Conservation (phyloP, 306 rosid genomes). For the Pachyrhizus erosus region DNA sequence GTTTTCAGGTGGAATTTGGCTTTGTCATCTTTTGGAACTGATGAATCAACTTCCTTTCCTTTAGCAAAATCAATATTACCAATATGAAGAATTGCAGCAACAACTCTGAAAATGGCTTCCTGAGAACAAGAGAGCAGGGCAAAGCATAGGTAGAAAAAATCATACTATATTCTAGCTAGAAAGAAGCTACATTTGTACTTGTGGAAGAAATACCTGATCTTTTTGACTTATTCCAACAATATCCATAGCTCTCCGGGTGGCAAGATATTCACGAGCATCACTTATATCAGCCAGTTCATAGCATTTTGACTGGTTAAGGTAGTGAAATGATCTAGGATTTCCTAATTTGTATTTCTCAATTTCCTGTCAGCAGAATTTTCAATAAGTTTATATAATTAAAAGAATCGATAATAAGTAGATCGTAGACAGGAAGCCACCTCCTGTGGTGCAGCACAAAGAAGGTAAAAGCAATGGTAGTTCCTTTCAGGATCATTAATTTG, state of each 20-base stretch:
- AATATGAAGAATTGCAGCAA: slow-evolving; percentile 93
- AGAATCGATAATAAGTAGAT: slow-evolving; percentile 24
- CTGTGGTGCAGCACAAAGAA: slow-evolving; percentile 98
- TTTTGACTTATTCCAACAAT: slow-evolving; percentile 89
- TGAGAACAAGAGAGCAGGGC: slow-evolving; percentile 46
- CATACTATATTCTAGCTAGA: slow-evolving; percentile 32
- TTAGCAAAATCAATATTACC: slow-evolving; percentile 80
- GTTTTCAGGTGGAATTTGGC: slow-evolving; percentile 88
- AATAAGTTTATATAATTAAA: slow-evolving; percentile 34
- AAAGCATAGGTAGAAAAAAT: slow-evolving; percentile 38
- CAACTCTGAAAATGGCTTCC: slow-evolving; percentile 98
- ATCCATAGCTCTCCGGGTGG: slow-evolving; percentile 99
- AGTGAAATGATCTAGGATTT: slow-evolving; percentile 86
- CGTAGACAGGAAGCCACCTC: slow-evolving; percentile 65
- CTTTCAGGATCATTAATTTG: slow-evolving; percentile 98
- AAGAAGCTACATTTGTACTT: slow-evolving; percentile 36
- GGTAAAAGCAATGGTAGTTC: slow-evolving; percentile 98
- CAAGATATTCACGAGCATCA: slow-evolving; percentile 95
- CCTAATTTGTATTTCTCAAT: slow-evolving; percentile 93
- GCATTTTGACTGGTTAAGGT: slow-evolving; percentile 94
- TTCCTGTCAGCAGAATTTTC: slow-evolving; percentile 65
- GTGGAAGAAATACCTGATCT: slow-evolving; percentile 78
- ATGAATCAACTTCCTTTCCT: slow-evolving; percentile 90
- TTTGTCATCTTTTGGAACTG: slow-evolving; percentile 87
- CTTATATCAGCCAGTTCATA: slow-evolving; percentile 85